Conservation (phyloP, 2,329 filamentous ascomycete genomes). For the Xylaria arbuscula region DNA sequence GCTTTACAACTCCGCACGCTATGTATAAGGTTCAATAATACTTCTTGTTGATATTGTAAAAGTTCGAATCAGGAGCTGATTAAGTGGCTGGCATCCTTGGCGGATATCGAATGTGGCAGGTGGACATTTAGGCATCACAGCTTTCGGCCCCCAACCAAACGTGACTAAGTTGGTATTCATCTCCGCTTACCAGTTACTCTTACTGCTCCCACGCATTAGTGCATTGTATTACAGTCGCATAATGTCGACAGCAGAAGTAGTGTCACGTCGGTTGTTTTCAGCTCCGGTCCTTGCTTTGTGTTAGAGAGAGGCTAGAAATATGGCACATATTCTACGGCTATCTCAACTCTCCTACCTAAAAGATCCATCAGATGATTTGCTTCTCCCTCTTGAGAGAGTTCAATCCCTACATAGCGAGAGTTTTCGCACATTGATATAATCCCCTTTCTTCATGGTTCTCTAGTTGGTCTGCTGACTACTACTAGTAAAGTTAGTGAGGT, state of each 20-base stretch:
- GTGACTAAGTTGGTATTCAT: slow-evolving; percentile 6
- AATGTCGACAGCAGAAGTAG: background rate
- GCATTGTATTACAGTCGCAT: background rate
- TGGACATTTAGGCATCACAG: background rate
- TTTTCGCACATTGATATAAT: too few species aligned
- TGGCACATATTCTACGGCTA: background rate
- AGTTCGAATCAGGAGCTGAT: background rate
- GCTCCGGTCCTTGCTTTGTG: background rate
- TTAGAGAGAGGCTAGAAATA: background rate
- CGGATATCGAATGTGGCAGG: background rate
- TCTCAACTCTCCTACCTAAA: background rate
- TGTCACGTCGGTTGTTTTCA: background rate
- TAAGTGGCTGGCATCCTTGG: slow-evolving; percentile 20
- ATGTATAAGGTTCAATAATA: background rate
- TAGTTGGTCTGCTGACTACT: too few species aligned
- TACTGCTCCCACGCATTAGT: background rate
- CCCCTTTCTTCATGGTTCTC: too few species aligned
- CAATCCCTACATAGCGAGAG: background rate
- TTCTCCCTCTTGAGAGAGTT: background rate
- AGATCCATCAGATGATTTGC: background rate
- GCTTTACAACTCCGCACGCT: background rate
- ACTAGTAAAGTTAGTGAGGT: background rate
- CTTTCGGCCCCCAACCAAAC: slow-evolving; percentile 9
- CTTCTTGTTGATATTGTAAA: background rate
- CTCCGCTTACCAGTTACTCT: background rate